Evolutionary conservation across 2,329 filamentous ascomycete genomes (phyloP), one percentile per base, ranked within the genome.

Genomic region (Teratosphaeriaceae sp.): DNA sequence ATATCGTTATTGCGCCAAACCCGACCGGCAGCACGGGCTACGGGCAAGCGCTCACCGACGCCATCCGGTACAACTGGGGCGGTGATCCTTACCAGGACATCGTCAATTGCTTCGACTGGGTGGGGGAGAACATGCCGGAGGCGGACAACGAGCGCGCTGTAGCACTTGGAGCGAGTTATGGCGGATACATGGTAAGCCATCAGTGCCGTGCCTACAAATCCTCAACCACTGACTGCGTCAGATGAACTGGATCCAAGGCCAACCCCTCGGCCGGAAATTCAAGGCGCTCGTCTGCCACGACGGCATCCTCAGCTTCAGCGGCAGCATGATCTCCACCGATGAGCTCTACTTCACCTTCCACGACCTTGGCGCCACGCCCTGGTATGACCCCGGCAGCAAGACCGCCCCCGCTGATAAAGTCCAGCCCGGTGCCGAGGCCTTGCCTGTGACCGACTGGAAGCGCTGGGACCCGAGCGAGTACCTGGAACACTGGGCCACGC

Each of bases 1-100:
- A 59, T 38, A 54, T 60, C 9, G 50, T 60, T n/a, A 36, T 60
- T 1, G 46, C 51, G 7, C 56, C 57, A 5, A 60, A 60, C 42
- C 55, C 56, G 5, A 59, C 56, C 0, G 57, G 56, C 16, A 52
- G 48, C 4, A 59, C 56, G 5, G 55, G 55, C 2, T 61, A 60
- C 27, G 57, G 57, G 1, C 58, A 61, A 46, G 43, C 41, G 9
- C 52, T 61, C 21, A 57, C 52, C 8, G 56, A 60, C 30, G 83
- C 79, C 0, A 94, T 96, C 57, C 72, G 78, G 39, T 74, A 80
- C 43, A 75, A 94, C 51, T 95, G 89, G 89, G 89, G 88, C 49
- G 86, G 87, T 4, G 74, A 79, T 27, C 89, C 89, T 0, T 96
- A 94, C 61, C 65, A 85, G 22, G 89, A 96, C 58, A 72, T 96